Evolutionary conservation across 1,284 basidiomycete genomes (phyloP), one percentile per base, ranked within the genome.

Genomic region (Ustilago loliicola): DNA sequence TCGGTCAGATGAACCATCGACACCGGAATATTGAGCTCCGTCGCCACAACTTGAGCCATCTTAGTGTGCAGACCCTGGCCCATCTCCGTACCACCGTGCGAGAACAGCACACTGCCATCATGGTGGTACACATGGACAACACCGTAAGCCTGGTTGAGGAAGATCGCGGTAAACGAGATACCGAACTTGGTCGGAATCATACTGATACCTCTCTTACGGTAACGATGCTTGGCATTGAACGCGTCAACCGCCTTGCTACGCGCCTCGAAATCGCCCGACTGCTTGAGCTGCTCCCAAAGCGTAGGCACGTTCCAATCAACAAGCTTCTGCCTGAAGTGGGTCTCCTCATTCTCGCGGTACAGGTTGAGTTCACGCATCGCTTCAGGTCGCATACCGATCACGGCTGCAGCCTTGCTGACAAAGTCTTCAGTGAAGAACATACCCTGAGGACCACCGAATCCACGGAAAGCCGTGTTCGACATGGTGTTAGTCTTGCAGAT

Each of bases 401-500:
- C 72, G 23, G 82, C 76, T 5, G 87, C 86, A 21, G 86, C 80
- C 53, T 83, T 83, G 52, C 65, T 78, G 48, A 87, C 80, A 71
- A 82, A 83, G 57, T 82, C 79, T 59, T 87, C 85, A 48, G 82
- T 78, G 67, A 87, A 80, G 48, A 85, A 70, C 72, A 87, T 85
- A 25, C 86, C 86, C 70, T 87, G 87, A 32, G 86, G 86, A 29
- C 83, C 86, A 23, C 87, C 87, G 54, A 87, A 87, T 15, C 83
- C 85, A 58, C 87, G 76, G 78, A 83, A 87, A 11, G 87, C 87
- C 6, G 87, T 87, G 71, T 87, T 87, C 10, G 85, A 86, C 68
- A 86, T 83, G 6, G 86, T 87, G 79, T 87, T 83, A 25, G 87
- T 87, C 67, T 86, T 86, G 74, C 80, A 83, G 48, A 85, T 77